Evolutionary conservation across 768 basidiomycete species (phyloP).

Genomic region (Leccinum imitatum): DNA sequence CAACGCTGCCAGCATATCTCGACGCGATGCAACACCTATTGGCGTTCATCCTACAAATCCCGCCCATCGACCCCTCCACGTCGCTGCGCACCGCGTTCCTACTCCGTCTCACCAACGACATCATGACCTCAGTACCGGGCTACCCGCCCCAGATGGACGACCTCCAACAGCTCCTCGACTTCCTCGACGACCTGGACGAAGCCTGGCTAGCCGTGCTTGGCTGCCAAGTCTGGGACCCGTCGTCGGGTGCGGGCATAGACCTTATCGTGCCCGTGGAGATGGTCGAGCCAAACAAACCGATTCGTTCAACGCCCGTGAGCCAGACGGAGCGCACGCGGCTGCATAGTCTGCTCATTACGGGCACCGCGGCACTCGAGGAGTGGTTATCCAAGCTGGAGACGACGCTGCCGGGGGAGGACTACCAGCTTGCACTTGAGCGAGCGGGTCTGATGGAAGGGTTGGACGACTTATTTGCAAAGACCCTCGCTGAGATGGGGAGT

Average conservation of each 20-base stretch:
- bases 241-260: conserved; percentile 39
- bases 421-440: conserved; percentile 41
- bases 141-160: conserved; percentile 49
- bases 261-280: conserved; percentile 41
- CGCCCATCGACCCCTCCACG: conserved; percentile 70
- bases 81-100: conserved; percentile 63
- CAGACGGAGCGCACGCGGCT: conserved; percentile 76
- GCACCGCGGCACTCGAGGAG: conserved; percentile 62
- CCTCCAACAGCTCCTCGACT: conserved; percentile 58
- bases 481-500: conserved; percentile 59
- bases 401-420: conserved; percentile 19
- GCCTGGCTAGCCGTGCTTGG: conserved; percentile 70
- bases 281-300: conserved; percentile 24
- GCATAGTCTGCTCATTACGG: conserved; percentile 61
- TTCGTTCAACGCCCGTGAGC: conserved; percentile 50
- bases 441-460: conserved; percentile 61
- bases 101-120: conserved; percentile 71
- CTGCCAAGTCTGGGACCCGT: conserved; percentile 65
- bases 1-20: conserved; percentile 61
- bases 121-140: conserved; percentile 57
- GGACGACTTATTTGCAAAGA: conserved; percentile 60
- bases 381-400: conserved; percentile 49
- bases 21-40: conserved; percentile 55
- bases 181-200: conserved; percentile 71
- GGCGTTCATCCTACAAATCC: conserved; percentile 67